Base-by-base conservation (phyloP, 108 stramenopile genomes). In the Cyclostephanos invisitatus region DNA sequence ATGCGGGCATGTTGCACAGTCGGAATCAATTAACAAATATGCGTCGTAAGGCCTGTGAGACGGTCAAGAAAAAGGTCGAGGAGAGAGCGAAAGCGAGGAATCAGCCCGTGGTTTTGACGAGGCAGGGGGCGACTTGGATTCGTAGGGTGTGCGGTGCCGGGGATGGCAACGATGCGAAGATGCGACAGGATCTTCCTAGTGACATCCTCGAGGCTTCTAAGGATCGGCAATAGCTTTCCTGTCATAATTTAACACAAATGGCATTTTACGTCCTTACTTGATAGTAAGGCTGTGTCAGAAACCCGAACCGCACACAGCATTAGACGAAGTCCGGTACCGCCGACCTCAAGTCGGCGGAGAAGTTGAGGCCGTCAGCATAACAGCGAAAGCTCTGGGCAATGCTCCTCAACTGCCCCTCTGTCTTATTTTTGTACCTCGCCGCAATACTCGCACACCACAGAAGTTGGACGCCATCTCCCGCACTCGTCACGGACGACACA, bases 361-460 rank as follows among this genome's bases (percentile, higher is more conserved):
- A 74, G 81, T 92, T 88, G 54, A 95, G 72, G 2, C 94, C 94
- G 69, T 89, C 90, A n/a, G 87, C 80, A 51, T 91, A 95, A 50
- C 77, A 81, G 44, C 94, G 86, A 77, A 95, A 95, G 53, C 84
- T 86, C 38, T 76, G 74, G 9, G 78, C 86, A 77, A 92, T 92
- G 54, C 75, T 67, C 0, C 89, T 79, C 55, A 95, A 81, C 24
- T 74, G 63, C 27, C 50, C 67, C 72, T 92, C 91, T 0, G 83
- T 88, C 75, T 95, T 95, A 64, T 80, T 80, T 81, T 91, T 91
- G 80, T 72, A 95, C 67, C 90, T 78, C 12, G 78, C 75, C 12
- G 81, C 67, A 60, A 87, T 91, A 54, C 82, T 87, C 9, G 94
- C 94, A 6, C 85, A 60, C 94, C 94, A 95, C 69, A 95, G 71